These are phyloP conservation scores for Amniculicola lignicola DNA, from an alignment of 495 filamentous ascomycete species.

Conservation along the genomic window DNA sequence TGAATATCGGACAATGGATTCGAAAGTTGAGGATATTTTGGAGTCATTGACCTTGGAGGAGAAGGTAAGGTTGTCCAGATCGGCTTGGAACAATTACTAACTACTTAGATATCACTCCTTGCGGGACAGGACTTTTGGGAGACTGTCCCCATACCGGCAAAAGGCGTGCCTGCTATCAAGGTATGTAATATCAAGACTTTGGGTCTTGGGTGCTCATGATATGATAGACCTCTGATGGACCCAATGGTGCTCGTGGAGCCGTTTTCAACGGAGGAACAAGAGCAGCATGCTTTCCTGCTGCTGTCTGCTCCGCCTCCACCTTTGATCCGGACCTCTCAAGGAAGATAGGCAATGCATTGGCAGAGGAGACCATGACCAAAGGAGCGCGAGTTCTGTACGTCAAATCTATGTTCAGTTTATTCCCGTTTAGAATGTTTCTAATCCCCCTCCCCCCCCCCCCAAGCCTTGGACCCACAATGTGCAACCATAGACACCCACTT, in stretches of 20 bases:
- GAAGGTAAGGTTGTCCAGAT: slow-evolving; percentile 8
- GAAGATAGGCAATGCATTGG: slow-evolving; percentile 60
- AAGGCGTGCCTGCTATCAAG: slow-evolving; percentile 26
- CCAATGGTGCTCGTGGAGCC: slow-evolving; percentile 33
- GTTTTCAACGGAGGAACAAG: slow-evolving; percentile 24
- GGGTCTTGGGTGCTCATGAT: neutral
- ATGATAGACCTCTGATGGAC: slow-evolving; percentile 22
- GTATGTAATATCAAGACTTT: neutral
- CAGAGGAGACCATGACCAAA: slow-evolving; percentile 66
- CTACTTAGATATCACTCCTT: slow-evolving; percentile 7
- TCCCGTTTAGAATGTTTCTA: neutral
- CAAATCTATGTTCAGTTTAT: neutral
- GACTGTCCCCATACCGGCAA: slow-evolving; percentile 17
- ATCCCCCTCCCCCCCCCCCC: slow-evolving; percentile 6
- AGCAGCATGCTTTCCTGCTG: slow-evolving; percentile 33
- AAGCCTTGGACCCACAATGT: slow-evolving; percentile 69
- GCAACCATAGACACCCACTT: slow-evolving; percentile 71
- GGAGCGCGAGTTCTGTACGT: slow-evolving; percentile 59
- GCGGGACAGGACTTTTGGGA: slow-evolving; percentile 30
- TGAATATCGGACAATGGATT: neutral
- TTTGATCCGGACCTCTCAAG: slow-evolving; percentile 63
- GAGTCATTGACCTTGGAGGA: slow-evolving; percentile 20
- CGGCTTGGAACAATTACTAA: neutral
- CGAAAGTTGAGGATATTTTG: slow-evolving; percentile 7
- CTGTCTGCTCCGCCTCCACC: slow-evolving; percentile 66